phyloP scores from a whole-genome alignment of 2,329 filamentous ascomycete species.

The Fonsecaea monophora region DNA sequence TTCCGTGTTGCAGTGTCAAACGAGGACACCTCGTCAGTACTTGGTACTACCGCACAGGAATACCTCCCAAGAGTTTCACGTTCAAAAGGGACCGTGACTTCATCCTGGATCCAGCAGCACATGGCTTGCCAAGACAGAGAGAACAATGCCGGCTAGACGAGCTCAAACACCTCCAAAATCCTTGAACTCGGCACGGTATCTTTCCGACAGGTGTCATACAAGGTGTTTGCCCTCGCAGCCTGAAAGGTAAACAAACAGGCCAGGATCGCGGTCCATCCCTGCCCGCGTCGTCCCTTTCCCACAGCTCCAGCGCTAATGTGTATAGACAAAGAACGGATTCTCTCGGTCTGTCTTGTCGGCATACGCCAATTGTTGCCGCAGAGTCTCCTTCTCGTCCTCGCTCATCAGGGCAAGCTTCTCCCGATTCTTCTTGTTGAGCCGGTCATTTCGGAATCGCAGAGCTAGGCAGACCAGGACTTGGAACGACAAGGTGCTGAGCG shows the following conservation, averaged over 20 bases:
- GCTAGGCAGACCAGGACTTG: conserved; percentile 43
- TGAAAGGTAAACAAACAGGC: neutral
- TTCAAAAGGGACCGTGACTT: no score
- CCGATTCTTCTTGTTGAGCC: conserved; percentile 44
- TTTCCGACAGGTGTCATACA: no score
- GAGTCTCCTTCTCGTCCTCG: conserved; percentile 41
- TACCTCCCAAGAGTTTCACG: no score
- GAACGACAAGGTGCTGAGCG: conserved; percentile 38
- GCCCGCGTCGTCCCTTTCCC: neutral
- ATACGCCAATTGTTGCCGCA: conserved; percentile 43
- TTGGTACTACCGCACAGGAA: no score
- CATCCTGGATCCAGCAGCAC: no score
- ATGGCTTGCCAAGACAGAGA: no score
- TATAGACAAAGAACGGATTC: conserved; percentile 44
- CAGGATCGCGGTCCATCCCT: neutral
- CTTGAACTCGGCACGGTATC: no score
- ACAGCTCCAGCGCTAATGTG: conserved; percentile 24
- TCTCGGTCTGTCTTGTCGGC: conserved; percentile 42
- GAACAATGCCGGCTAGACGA: no score
- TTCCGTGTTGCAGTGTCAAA: no score
- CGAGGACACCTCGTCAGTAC: no score
- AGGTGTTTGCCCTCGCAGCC: no score
- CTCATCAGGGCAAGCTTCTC: conserved; percentile 41
- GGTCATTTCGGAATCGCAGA: conserved; percentile 43
- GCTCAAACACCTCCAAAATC: no score